Base-by-base conservation (phyloP, 2,329 filamentous ascomycete genomes). In the Phyllosticta paracitricarpa region DNA sequence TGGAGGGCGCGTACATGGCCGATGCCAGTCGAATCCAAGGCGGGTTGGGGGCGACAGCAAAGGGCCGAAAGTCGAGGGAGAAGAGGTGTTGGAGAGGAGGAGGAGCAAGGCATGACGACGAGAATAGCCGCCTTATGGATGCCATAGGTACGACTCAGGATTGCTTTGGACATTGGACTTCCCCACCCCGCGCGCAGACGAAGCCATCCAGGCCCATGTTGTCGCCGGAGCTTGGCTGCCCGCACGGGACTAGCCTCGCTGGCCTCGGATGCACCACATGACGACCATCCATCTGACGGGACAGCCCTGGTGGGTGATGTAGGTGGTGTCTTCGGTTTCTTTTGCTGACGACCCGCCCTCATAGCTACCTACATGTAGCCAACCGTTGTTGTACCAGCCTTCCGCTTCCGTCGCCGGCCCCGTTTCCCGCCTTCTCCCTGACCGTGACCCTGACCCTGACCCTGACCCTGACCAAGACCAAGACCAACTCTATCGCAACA, bases 221-320 rank as follows among this genome's bases (percentile, higher is more conserved):
- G 54, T 48, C 58, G 53, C 58, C 58, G 58, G 58, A 56, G 58
- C 58, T 51, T 22, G 54, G 33, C 40, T 61, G 53, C 58, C 58
- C 26, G 8, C 25, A 12, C 10, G 35, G 54, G 58, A 14, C 7
- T 61, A 61, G 58, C 58, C 53, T 28, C 53, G 53, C 52, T 40
- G 58, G 53, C 53, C 52, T 33, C 53, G 54, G 22, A 22, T 26
- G 53, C 53, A 51, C 58, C 58, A 61, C 58, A 61, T 61, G 58
- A 61, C 58, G 58, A 56, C 56, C 14, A 48, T 30, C 28, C 9
- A 8, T 48, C 40, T 48, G 40, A 48, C 40, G 14, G 33, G 17
- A n/a, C 14, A 14, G n/a, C 3, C 33, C 10, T 9, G 10, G 33
- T 12, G 33, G n/a, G 2, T 5, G 14, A n/a, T 48, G 40, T 48